Base-by-base conservation (phyloP, 2,329 filamentous ascomycete species). In the Trichophaea hybrida region DNA sequence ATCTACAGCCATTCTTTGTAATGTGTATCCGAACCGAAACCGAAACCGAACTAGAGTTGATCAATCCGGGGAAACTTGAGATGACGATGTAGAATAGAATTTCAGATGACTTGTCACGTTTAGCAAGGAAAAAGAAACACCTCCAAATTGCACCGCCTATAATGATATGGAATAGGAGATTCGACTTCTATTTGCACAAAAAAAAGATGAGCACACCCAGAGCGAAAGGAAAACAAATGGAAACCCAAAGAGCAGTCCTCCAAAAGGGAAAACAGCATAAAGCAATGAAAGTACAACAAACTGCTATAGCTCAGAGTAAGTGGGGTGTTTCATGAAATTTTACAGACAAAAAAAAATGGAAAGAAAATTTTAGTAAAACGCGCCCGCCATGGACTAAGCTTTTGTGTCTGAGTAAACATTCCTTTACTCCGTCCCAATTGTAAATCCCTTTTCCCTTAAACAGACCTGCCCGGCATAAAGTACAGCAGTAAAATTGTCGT, bases 401-500 rank as follows among this genome's bases (percentile, higher is more conserved):
- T 24, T 46, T 55, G 15, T 55, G 53, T 13, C 13, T n/a, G 13
- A 40, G 34, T n/a, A 15, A 44, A 32, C 35, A 43, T 13, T 35
- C 53, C 53, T 53, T 53, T 53, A 53, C 50, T 53, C 50, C 50
- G 12, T 17, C 34, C 50, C 50, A 10, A 34, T 43, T 55, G 31
- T n/a, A 44, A 7, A 43, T 37, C 53, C 53, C n/a, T 33, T 33
- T 12, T 46, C 13, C 48, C 48, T 12, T 13, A 51, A 15, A 44
- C 13, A 44, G 37, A 44, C 37, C 35, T 40, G 37, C 53, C 35
- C 53, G 17, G 31, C n/a, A 44, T 55, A 55, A 55, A 55, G 53
- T 55, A 55, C 53, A 55, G 38, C 40, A 55, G 51, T 17, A 24
- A 44, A 44, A 55, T 46, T 55, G 50, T 53, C 50, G 50, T 17